Evolutionary conservation across 768 basidiomycete species (phyloP), one percentile per base, ranked within the genome.

Genomic region (Exsudoporus frostii): DNA sequence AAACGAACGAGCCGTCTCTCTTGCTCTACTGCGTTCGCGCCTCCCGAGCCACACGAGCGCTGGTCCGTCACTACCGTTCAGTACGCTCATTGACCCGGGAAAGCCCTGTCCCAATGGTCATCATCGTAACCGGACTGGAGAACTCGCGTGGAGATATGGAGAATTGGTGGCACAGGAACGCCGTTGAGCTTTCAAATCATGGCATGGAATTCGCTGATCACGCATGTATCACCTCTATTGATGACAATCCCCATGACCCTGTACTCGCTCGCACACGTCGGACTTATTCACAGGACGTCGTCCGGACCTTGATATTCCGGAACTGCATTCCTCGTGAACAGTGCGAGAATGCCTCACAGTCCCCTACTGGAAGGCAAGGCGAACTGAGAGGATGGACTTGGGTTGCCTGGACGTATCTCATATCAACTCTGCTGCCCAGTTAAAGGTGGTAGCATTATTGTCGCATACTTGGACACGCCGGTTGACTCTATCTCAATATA

Each of bases 61-160:
- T 70, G 36, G 59, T 68, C n/a, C 65, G 68, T 34, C 77, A 78
- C 59, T 78, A 74, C 61, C 60, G 56, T 24, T 59, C 69, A 2
- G 67, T 77, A 36, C 55, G 62, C 38, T 59, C 67, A 5, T 62
- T 67, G 11, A 67, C 71, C 19, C 72, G 66, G 33, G 57, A 61
- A 11, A 54, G 45, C 7, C 20, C 60, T 7, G 67, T 73, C 7
- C 75, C 77, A 1, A 68, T 74, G 43, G 65, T 69, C 13, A 54
- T 76, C 17, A 70, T 72, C n/a, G 65, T 76, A 6, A 77, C 74
- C 2, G 73, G 71, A 27, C 65, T 78, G 29, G 77, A 76, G 50
- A 61, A 71, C 20, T 51, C 68, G 27, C 53, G 56, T 22, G 62
- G 42, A 41, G 60, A 61, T 11, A 74, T 73, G 73, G 71, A 74